Base-by-base conservation (phyloP, 495 filamentous ascomycete species). In the Astrothelium macrocarpum region DNA sequence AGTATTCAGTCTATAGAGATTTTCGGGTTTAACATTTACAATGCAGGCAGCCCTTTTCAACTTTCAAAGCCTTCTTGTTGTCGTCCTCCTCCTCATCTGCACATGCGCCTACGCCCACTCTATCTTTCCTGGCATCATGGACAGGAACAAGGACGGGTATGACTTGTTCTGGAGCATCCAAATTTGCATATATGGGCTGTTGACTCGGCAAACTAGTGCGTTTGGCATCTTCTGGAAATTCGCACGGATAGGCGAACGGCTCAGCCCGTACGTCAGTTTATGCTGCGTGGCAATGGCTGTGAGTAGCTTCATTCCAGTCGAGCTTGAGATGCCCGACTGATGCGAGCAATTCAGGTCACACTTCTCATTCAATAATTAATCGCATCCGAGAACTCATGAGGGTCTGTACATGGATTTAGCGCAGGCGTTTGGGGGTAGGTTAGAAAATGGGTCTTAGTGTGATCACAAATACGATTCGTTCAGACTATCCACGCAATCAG, bases 211-310 rank as follows among this genome's bases (percentile, higher is more conserved):
- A 32, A 60, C 65, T 71, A 94, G 90, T 26, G 75, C 95, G 16
- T 85, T 89, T 67, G 92, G 92, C 46, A 85, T 94, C 58, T 96
- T 98, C 76, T 98, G 94, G 94, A 97, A 97, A 75, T 94, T 87
- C 65, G 94, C 94, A 32, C 81, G 94, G 65, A 85, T 98, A 71
- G 94, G 94, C 31, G 94, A 98, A 80, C 79, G 94, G 63, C 75
- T 98, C 62, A 96, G 91, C 70, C 95, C 94, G 49, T 97, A 98
- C 73, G 90, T 98, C 63, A 95, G 92, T 77, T 77, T 97, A 70
- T 96, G 91, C 74, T 97, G 95, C 74, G 78, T 96, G 11, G 70
- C 90, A 67, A 97, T 97, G 91, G 95, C 95, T 65, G 94, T 97
- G 74, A 80, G 88, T 84, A 29, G 28, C 4, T 56, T 7, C 32